Base-by-base conservation (phyloP, 2,329 filamentous ascomycete species). In the Phyllachora maydis region DNA sequence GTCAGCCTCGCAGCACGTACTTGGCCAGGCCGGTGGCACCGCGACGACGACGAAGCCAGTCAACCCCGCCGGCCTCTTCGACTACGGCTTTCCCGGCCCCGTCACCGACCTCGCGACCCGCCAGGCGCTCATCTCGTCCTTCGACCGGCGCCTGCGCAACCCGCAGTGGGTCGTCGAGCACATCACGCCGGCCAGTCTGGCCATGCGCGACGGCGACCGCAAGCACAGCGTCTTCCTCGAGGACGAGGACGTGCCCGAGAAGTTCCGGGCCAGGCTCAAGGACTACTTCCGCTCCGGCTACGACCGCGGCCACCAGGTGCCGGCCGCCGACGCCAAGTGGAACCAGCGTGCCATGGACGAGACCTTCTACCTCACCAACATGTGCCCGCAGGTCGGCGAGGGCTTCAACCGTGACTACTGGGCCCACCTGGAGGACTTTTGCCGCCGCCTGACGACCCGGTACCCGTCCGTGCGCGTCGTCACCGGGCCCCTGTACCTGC, bases 381-480 rank as follows among this genome's bases (percentile, higher is more conserved):
- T 98, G 83, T 92, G 83, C 43, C 88, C 88, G 16, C 88, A 98
- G 53, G 88, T 98, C 15, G 88, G 88, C 35, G 81, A 93, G 43
- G 88, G 88, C 28, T 98, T 98, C 61, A 98, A 98, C 54, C 66
- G 88, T 24, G 88, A 98, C 54, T 98, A 98, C 64, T 98, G 88
- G 88, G 77, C 88, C 18, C 88, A 98, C 47, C 83, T 98, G 35
- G 88, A 98, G 53, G 85, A 93, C 42, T 98, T 95, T 42, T 93
- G 85, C 52, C 67, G 88, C 7, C 59, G 81, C 11, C 57, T 98
- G 33, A 85, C 83, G 1, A 52, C 57, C 22, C 62, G 56, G 25
- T 98, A 93, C 43, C 83, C 85, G 1, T 76, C 66, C 19, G 85
- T 98, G 14, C 65, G 88, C 31, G 73, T 95, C 35, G 79, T 93